These are phyloP conservation scores for Pachysandra terminalis DNA, from an alignment of 164 flowering plant species.

Conservation along the genomic window DNA sequence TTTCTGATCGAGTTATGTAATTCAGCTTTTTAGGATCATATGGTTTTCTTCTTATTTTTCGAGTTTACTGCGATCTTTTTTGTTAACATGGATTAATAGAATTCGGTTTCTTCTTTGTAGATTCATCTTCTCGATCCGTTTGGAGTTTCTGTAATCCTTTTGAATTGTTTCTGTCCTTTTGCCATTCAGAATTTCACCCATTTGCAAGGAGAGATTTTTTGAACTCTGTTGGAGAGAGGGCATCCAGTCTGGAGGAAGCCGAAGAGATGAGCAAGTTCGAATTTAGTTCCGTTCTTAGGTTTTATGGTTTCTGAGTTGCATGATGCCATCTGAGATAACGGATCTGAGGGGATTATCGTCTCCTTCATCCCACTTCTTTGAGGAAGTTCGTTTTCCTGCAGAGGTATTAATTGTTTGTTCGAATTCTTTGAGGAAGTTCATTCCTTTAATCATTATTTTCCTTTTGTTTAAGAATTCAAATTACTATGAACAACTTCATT, in stretches of 20 bases:
- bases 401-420: constrained; percentile 32
- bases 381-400: constrained; percentile 34
- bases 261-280: not conserved
- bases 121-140: not conserved
- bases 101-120: not conserved
- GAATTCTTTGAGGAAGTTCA: not conserved
- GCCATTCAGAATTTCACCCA: not conserved
- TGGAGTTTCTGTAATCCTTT: constrained; percentile 3
- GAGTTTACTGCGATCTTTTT: not conserved
- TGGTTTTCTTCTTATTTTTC: too few relatives aligned
- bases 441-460: not conserved
- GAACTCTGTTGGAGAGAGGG: not conserved
- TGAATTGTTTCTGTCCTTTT: constrained; percentile 2
- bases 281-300: constrained; percentile 5
- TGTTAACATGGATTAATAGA: not conserved
- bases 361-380: constrained; percentile 39
- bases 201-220: not conserved
- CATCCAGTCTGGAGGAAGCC: constrained; percentile 11
- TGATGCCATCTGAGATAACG: constrained; percentile 48
- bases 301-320: constrained; percentile 10
- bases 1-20: too few relatives aligned
- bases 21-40: too few relatives aligned
- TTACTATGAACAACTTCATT: not conserved
- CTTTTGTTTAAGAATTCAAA: not conserved
- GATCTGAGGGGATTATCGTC: constrained; percentile 39